Evolutionary conservation across 2,329 filamentous ascomycete genomes (phyloP).

Genomic region (Diaporthe vaccinii): DNA sequence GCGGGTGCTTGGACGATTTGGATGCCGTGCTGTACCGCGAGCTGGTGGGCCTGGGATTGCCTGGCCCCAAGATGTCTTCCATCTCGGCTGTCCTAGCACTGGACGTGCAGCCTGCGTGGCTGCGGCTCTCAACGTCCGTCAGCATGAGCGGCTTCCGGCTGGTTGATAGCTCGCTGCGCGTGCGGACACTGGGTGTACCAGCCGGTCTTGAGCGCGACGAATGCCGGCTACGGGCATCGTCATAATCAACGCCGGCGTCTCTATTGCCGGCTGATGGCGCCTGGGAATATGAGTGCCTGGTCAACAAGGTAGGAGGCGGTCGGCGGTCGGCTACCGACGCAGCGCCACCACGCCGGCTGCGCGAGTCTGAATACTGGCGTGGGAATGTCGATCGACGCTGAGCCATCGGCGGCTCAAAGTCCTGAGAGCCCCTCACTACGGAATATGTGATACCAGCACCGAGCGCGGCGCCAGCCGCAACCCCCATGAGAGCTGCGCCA

Average conservation of each 20-base stretch:
- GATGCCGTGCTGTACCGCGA: slow-evolving; percentile 43
- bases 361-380: slow-evolving; percentile 51
- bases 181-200: slow-evolving; percentile 50
- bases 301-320: slow-evolving; percentile 47
- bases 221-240: slow-evolving; percentile 57
- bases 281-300: slow-evolving; percentile 51
- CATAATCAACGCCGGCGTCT: slow-evolving; percentile 54
- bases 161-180: slow-evolving; percentile 57
- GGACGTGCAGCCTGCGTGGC: slow-evolving; percentile 55
- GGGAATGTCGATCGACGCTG: slow-evolving; percentile 62
- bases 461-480: slow-evolving; percentile 79
- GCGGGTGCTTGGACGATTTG: slow-evolving; percentile 29
- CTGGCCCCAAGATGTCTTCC: slow-evolving; percentile 15
- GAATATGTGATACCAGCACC: slow-evolving; percentile 76
- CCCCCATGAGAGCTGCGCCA: slow-evolving; percentile 75
- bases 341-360: slow-evolving; percentile 52
- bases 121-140: slow-evolving; percentile 57
- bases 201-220: slow-evolving; percentile 53
- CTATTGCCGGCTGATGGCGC: slow-evolving; percentile 46
- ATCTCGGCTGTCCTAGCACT: slow-evolving; percentile 46
- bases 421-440: slow-evolving; percentile 70
- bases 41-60: slow-evolving; percentile 43
- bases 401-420: slow-evolving; percentile 56
- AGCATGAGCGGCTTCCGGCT: slow-evolving; percentile 55
- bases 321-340: slow-evolving; percentile 49